Evolutionary conservation across 345 rosid species (phyloP).

Genomic region (Euphorbia peplus): DNA sequence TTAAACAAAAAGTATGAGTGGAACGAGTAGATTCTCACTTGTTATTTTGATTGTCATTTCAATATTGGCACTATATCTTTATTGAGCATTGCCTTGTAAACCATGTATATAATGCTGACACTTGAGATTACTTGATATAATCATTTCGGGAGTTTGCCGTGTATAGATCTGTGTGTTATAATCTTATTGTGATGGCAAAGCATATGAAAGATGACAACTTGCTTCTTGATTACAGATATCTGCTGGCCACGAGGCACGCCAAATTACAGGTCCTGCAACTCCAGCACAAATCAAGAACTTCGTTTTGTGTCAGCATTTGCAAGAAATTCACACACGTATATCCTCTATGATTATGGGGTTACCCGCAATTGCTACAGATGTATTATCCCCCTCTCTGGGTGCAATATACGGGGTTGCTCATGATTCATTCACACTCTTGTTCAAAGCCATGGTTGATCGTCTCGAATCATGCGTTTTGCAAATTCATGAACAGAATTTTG

Average conservation of each 20-base stretch:
- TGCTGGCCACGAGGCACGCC: conserved; percentile 93
- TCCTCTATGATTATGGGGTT: conserved; percentile 63
- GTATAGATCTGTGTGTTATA: not conserved
- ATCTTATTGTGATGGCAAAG: not conserved
- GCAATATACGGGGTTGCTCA: conserved; percentile 79
- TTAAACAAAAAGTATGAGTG: not conserved
- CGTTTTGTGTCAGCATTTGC: conserved; percentile 85
- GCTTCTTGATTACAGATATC: conserved; percentile 67
- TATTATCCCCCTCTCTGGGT: conserved; percentile 71
- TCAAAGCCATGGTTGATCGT: conserved; percentile 86
- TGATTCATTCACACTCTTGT: conserved; percentile 83
- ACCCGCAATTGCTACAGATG: conserved; percentile 78
- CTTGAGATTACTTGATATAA: not conserved
- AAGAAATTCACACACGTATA: conserved; percentile 75
- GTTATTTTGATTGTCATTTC: not conserved
- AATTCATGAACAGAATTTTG: conserved; percentile 90
- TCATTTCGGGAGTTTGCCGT: not conserved
- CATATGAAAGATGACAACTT: conserved; percentile 13
- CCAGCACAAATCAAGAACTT: conserved; percentile 84
- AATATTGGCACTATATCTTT: not conserved
- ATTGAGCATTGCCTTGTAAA: not conserved
- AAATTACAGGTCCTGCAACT: conserved; percentile 78
- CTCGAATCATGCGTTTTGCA: conserved; percentile 88
- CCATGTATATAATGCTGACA: not conserved
- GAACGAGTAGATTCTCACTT: not conserved